Conservation (phyloP, 768 basidiomycete species). For the Lactifluus subvellereus region DNA sequence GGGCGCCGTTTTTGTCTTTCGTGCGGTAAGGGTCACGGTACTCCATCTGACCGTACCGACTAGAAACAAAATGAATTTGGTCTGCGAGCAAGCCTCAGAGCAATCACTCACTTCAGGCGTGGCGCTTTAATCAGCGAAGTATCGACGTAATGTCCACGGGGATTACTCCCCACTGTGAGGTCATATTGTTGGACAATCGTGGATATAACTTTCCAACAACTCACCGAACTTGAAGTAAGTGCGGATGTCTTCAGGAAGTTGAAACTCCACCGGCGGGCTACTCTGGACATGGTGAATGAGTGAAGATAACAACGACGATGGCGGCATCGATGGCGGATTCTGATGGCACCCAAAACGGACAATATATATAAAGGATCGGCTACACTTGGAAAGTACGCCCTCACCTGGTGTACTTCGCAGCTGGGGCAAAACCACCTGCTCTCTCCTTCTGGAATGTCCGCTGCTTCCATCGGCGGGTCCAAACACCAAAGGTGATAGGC, state of each 20-base stretch:
- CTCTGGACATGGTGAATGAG: conserved; percentile 65
- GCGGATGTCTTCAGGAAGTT: conserved; percentile 80
- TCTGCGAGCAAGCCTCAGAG: conserved; percentile 16
- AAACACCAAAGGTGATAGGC: conserved; percentile 97
- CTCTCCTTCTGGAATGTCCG: conserved; percentile 76
- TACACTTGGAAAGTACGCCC: conserved; percentile 26
- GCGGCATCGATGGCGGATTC: conserved; percentile 64
- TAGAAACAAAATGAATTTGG: conserved; percentile 27
- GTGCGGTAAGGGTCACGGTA: conserved; percentile 86
- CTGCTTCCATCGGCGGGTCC: conserved; percentile 87
- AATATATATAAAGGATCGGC: conserved; percentile 16
- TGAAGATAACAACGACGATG: conserved; percentile 61
- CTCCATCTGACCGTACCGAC: conserved; percentile 85
- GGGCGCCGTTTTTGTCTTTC: conserved; percentile 75
- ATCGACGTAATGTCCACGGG: conserved; percentile 82
- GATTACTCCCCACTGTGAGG: conserved; percentile 62
- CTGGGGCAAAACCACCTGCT: conserved; percentile 73
- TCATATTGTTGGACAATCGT: background rate
- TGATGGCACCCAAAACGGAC: conserved; percentile 29
- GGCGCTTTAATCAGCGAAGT: conserved; percentile 67
- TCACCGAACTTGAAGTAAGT: conserved; percentile 82
- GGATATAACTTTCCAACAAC: conserved; percentile 5
- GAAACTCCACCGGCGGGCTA: conserved; percentile 73
- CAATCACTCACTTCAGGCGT: conserved; percentile 67
- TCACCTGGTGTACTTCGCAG: conserved; percentile 62